Evolutionary conservation across 495 filamentous ascomycete genomes (phyloP).

Genomic region (Massariosphaeria phaeospora): DNA sequence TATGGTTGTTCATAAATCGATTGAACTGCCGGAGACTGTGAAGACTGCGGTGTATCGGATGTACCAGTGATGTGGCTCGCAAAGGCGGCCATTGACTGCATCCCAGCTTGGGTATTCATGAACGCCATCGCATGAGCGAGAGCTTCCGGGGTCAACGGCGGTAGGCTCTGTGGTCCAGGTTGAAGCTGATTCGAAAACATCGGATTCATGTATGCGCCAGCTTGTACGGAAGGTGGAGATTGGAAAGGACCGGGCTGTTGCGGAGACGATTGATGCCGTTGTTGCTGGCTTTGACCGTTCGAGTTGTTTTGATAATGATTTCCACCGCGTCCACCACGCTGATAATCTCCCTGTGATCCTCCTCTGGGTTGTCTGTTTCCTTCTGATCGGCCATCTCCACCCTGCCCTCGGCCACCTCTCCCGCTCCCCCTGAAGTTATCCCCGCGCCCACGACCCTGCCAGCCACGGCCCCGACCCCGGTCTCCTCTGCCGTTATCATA

Average conservation of each 20-base stretch:
- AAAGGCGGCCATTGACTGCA: slow-evolving; percentile 13
- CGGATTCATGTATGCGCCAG: slow-evolving; percentile 22
- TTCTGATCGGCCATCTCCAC: background rate
- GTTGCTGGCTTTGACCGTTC: background rate
- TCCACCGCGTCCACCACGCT: background rate
- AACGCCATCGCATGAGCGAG: slow-evolving; percentile 21
- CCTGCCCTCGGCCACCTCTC: background rate
- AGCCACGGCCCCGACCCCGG: slow-evolving; percentile 15
- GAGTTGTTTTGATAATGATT: background rate
- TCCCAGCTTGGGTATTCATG: slow-evolving; percentile 12
- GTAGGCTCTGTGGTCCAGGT: background rate
- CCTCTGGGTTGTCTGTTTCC: background rate
- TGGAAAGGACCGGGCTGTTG: background rate
- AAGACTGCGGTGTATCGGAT: background rate
- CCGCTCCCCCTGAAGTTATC: background rate
- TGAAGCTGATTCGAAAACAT: background rate
- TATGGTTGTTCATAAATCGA: background rate
- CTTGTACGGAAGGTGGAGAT: background rate
- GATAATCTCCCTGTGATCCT: background rate
- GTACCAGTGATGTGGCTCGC: background rate
- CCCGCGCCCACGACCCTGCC: slow-evolving; percentile 26
- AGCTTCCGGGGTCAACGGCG: slow-evolving; percentile 7
- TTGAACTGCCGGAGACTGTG: background rate
- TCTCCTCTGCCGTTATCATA: slow-evolving; percentile 10
- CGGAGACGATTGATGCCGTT: background rate